Percentiles rank a stretch among this genome's conserved stretches.
Evolutionary conservation across 768 basidiomycete species (phyloP).

Genomic region (Hygrocybe coccinea): DNA sequence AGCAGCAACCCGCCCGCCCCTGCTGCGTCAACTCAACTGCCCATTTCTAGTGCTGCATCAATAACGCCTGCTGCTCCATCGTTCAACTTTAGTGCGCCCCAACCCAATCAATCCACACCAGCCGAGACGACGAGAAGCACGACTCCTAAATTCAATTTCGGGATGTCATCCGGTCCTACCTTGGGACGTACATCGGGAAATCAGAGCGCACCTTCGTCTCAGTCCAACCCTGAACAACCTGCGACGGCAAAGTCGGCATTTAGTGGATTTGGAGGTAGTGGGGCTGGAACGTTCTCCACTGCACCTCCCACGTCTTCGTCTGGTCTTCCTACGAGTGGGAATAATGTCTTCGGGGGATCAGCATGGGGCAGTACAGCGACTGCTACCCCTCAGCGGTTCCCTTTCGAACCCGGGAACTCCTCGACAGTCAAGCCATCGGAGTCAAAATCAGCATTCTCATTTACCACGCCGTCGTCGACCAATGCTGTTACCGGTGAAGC

Average conservation of each 20-base stretch:
- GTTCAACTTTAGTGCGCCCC: slow-evolving; percentile 3
- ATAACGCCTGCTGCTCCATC: not conserved
- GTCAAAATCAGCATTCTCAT: not conserved
- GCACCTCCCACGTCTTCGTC: not conserved
- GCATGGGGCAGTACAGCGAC: not conserved
- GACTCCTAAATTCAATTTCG: not conserved
- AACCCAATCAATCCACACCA: not conserved
- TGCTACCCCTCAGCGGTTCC: not conserved
- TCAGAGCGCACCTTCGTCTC: slow-evolving; percentile 4
- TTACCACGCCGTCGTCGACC: not conserved
- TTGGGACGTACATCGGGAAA: slow-evolving; percentile 1
- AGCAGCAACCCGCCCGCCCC: not conserved
- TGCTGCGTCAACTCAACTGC: slow-evolving; percentile 4
- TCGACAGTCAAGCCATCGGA: not conserved
- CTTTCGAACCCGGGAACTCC: not conserved
- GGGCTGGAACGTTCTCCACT: not conserved
- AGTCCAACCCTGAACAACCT: no score
- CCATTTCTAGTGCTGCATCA: slow-evolving; percentile 1
- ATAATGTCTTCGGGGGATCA: slow-evolving; percentile 5
- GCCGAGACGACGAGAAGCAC: not conserved
- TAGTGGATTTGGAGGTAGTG: slow-evolving; percentile 8
- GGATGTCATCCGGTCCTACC: not conserved
- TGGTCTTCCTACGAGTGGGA: not conserved
- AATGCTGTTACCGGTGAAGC: not conserved
- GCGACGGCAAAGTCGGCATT: not conserved